A percentile compares a stretch with the other conserved stretches of the same genome.
phyloP scores from a whole-genome alignment of 495 filamentous ascomycete genomes.

The Penicillium manginii region DNA sequence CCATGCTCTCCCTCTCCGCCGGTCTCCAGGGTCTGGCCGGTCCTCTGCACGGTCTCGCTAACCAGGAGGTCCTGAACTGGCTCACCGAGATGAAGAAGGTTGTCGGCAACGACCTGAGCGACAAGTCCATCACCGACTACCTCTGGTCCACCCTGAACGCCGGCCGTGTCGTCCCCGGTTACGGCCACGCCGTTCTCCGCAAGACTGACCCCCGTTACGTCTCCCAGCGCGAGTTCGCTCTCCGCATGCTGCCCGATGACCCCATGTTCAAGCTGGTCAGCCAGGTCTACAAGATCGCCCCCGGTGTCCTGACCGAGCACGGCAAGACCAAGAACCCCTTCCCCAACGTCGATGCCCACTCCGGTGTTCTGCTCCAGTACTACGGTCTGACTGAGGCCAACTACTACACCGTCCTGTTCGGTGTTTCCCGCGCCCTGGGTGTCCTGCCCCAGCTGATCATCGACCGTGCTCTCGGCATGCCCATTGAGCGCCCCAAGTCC shows the following conservation, averaged over 20 bases:
- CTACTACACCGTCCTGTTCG: constrained; percentile 99
- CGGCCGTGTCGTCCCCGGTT: constrained; percentile 95
- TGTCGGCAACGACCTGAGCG: constrained; percentile 91
- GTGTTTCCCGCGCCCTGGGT: constrained; percentile 96
- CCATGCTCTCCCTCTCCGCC: constrained; percentile 92
- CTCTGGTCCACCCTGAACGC: constrained; percentile 95
- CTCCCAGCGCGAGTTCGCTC: constrained; percentile 95
- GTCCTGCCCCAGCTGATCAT: constrained; percentile 99
- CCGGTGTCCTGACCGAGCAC: constrained; percentile 96
- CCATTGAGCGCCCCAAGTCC: constrained; percentile 80
- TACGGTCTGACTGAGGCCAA: constrained; percentile 97
- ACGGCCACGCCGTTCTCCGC: constrained; percentile 97
- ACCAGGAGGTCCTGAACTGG: constrained; percentile 99
- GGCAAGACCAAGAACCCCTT: constrained; percentile 98
- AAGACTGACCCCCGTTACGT: constrained; percentile 99
- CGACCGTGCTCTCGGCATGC: constrained; percentile 88
- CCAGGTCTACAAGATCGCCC: constrained; percentile 99
- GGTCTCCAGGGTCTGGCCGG: constrained; percentile 97
- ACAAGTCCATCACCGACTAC: constrained; percentile 95
- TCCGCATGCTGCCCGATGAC: constrained; percentile 88
- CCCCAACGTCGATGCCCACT: constrained; percentile 83
- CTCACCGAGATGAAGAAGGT: constrained; percentile 97
- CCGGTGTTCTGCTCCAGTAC: constrained; percentile 98
- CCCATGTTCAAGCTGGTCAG: constrained; percentile 99
- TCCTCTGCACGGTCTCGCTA: constrained; percentile 97